These are phyloP conservation scores for Cryomyces minteri DNA, from an alignment of 495 filamentous ascomycete genomes.

Conservation along the genomic window DNA sequence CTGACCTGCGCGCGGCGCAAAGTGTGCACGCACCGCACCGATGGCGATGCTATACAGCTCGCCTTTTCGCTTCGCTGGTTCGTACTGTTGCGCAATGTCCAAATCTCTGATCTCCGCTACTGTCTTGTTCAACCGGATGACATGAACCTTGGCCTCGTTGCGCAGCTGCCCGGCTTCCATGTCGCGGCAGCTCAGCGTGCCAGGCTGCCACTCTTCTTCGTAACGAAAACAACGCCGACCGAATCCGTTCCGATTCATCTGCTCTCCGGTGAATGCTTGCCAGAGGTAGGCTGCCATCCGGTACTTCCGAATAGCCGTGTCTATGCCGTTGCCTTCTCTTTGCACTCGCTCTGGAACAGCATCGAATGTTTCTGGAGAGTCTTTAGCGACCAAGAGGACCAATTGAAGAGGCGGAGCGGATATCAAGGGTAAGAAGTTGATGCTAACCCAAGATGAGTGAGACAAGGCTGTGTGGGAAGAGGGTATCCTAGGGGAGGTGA, in stretches of 20 bases:
- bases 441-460: slow-evolving; percentile 58
- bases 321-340: slow-evolving; percentile 62
- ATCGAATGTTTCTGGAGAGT: slow-evolving; percentile 77
- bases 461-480: slow-evolving; percentile 44
- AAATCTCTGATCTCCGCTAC: slow-evolving; percentile 65
- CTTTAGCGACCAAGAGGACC: slow-evolving; percentile 66
- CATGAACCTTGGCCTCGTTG: slow-evolving; percentile 74
- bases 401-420: slow-evolving; percentile 66
- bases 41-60: slow-evolving; percentile 58
- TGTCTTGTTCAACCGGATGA: slow-evolving; percentile 68
- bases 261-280: slow-evolving; percentile 89
- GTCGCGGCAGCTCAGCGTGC: slow-evolving; percentile 56
- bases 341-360: slow-evolving; percentile 54
- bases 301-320: slow-evolving; percentile 67
- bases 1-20: slow-evolving; percentile 53
- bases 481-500: slow-evolving; percentile 60
- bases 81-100: slow-evolving; percentile 63
- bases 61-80: slow-evolving; percentile 41
- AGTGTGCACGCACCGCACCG: slow-evolving; percentile 57
- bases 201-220: slow-evolving; percentile 83
- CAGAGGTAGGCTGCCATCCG: slow-evolving; percentile 85
- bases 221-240: slow-evolving; percentile 72
- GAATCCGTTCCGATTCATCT: slow-evolving; percentile 78
- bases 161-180: slow-evolving; percentile 48
- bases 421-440: slow-evolving; percentile 69